These are phyloP conservation scores for Beauveria sp. DNA, from an alignment of 2,329 filamentous ascomycete genomes.

Conservation along the genomic window DNA sequence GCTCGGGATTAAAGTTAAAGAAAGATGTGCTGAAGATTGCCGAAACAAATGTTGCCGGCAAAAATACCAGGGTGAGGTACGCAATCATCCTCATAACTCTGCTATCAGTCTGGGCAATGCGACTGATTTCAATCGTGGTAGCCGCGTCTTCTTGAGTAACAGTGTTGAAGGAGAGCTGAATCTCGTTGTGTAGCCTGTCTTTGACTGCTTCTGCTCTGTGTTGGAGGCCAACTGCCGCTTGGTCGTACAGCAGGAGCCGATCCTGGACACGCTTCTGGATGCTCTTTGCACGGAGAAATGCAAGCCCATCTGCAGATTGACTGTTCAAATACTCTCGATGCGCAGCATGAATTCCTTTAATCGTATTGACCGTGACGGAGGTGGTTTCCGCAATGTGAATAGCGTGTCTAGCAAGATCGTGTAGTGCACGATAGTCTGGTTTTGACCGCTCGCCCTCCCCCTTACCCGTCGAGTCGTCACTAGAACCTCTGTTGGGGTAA, in stretches of 20 bases:
- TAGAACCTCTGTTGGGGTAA: neutral
- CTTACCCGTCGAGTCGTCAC: too few relatives aligned
- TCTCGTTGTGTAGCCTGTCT: conserved; percentile 44
- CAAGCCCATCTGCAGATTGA: neutral
- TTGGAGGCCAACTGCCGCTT: conserved; percentile 27
- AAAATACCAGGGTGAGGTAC: conserved; percentile 39
- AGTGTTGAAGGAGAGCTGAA: conserved; percentile 43
- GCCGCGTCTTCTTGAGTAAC: conserved; percentile 34
- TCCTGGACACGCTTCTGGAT: conserved; percentile 20
- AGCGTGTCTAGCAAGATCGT: conserved; percentile 35
- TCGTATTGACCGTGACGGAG: conserved; percentile 25
- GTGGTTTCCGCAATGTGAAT: conserved; percentile 38
- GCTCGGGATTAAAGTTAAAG: conserved; percentile 27
- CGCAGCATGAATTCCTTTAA: conserved; percentile 24
- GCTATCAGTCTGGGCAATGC: conserved; percentile 36
- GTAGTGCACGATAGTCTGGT: conserved; percentile 27
- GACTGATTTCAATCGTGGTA: conserved; percentile 31
- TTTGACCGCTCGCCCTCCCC: neutral
- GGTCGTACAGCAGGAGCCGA: conserved; percentile 25
- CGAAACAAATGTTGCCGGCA: conserved; percentile 44
- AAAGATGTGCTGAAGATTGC: conserved; percentile 41
- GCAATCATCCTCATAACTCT: conserved; percentile 44
- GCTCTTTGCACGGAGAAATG: conserved; percentile 7
- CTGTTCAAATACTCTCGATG: conserved; percentile 17
- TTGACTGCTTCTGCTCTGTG: conserved; percentile 31